Evolutionary conservation across 2,329 filamentous ascomycete genomes (phyloP), one percentile per base, ranked within the genome.

Genomic region (Biscogniauxia mediterranea): DNA sequence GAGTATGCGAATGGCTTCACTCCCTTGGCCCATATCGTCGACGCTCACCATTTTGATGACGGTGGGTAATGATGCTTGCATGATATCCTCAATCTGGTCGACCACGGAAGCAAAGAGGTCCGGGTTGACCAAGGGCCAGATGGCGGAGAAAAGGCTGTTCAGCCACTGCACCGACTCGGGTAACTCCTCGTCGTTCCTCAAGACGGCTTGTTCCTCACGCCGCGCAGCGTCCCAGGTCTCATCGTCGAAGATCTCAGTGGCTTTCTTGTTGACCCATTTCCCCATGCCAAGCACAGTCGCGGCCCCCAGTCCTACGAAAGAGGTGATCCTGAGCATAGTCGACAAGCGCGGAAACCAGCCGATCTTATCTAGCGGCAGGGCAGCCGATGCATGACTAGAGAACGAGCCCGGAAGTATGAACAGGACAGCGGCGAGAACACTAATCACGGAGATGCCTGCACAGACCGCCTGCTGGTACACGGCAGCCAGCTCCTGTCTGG

Each of bases 51-150:
- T 91, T 54, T 89, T 85, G 32, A 92, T 81, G 42, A 89, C 74
- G 60, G 83, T 86, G 0, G 90, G 89, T 19, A 92, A 76, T 8
- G 87, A 90, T 2, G 89, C 89, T 75, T 92, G 90, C 90, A 92
- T 92, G 54, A 92, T 87, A 71, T 92, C 90, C 74, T 92, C 90
- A 3, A 93, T 81, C 26, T 85, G 89, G 68, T 92, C 89, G 0
- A 86, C 83, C 1, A 92, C 73, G 38, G 85, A 86, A 1, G 84
- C 81, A 68, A 92, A 92, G 1, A 93, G 79, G 67, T 92, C 90
- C 0, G 89, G 90, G 69, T 92, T 92, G 69, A 92, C 82, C 28
- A 93, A 79, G 0, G 89, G 88, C 90, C 90, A 92, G 5, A 92
- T 81, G 1, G 88, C 84, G 3, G 83, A 79, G 7, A 92, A 70